phyloP scores from a whole-genome alignment of 2,329 filamentous ascomycete species.

The Hirsutella rhossiliensis region DNA sequence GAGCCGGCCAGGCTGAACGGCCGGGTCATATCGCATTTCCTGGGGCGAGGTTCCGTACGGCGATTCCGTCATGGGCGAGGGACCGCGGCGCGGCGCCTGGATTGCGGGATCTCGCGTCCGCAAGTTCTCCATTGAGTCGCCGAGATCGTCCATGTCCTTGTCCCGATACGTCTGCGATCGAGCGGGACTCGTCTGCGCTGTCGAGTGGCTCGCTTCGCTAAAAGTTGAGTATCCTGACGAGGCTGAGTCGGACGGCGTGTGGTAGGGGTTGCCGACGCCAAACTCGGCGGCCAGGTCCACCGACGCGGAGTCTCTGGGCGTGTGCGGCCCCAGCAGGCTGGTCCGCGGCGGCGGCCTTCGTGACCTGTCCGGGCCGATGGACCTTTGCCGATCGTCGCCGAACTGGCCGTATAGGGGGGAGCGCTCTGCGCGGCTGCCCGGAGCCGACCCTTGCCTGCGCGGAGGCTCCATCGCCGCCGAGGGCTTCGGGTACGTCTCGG shows the following conservation, averaged over 20 bases:
- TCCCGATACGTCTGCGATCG: constrained; percentile 22
- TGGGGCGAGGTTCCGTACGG: constrained; percentile 6
- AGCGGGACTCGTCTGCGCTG: constrained; percentile 32
- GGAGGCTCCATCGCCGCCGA: constrained; percentile 24
- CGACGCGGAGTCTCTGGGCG: constrained; percentile 22
- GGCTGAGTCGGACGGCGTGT: constrained; percentile 50
- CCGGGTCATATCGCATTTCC: constrained; percentile 8
- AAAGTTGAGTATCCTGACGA: constrained; percentile 52
- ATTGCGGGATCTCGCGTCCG: constrained; percentile 19
- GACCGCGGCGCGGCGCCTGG: constrained; percentile 12
- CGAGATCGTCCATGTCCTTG: constrained; percentile 34
- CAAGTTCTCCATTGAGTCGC: constrained; percentile 32
- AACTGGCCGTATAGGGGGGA: constrained; percentile 13
- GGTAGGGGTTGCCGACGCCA: constrained; percentile 50
- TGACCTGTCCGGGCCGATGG: constrained; percentile 36
- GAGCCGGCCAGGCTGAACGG: constrained; percentile 9
- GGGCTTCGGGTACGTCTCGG: constrained; percentile 40
- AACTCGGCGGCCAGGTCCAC: constrained; percentile 50
- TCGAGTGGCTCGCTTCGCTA: constrained; percentile 42
- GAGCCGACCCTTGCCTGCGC: constrained; percentile 33
- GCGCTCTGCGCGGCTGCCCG: constrained; percentile 22
- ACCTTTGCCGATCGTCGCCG: constrained; percentile 22
- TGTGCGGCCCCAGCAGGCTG: constrained; percentile 30
- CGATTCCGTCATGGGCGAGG: constrained; percentile 14
- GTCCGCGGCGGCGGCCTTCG: constrained; percentile 40